phyloP scores from a whole-genome alignment of 78 protist species.

The Anaeramoeba flamelloides region DNA sequence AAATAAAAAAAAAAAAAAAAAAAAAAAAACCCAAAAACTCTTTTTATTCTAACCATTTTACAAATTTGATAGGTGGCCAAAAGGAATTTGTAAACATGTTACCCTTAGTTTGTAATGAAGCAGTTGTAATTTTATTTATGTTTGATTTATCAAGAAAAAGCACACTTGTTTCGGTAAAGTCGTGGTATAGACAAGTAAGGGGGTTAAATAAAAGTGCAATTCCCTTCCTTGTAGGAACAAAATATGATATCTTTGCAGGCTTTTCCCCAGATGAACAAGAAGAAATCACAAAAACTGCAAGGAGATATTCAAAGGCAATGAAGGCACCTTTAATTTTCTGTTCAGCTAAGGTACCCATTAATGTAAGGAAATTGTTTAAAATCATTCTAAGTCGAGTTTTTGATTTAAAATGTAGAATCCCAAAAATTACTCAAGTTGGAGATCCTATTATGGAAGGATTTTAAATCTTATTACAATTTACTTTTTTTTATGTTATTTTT shows the following conservation, averaged over 20 bases:
- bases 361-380: slow-evolving; percentile 55
- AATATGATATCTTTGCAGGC: slow-evolving; percentile 59
- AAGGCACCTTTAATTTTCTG: slow-evolving; percentile 78
- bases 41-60: no score
- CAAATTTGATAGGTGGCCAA: no score
- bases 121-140: slow-evolving; percentile 82
- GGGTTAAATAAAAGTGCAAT: slow-evolving; percentile 53
- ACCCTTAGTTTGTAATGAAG: slow-evolving; percentile 86
- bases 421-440: not conserved
- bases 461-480: no score
- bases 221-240: slow-evolving; percentile 80
- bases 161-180: slow-evolving; percentile 63
- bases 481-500: no score
- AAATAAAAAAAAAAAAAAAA: no score
- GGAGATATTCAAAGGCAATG: slow-evolving; percentile 80
- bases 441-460: not conserved
- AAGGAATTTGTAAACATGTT: slow-evolving; percentile 83
- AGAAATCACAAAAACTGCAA: slow-evolving; percentile 54
- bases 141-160: slow-evolving; percentile 81
- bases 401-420: not conserved
- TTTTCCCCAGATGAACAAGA: slow-evolving; percentile 60
- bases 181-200: slow-evolving; percentile 87
- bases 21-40: no score
- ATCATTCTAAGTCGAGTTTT: not conserved
- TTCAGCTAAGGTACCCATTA: slow-evolving; percentile 57